Conservation (phyloP, 495 filamentous ascomycete genomes). For the Penicillium bovifimosum region DNA sequence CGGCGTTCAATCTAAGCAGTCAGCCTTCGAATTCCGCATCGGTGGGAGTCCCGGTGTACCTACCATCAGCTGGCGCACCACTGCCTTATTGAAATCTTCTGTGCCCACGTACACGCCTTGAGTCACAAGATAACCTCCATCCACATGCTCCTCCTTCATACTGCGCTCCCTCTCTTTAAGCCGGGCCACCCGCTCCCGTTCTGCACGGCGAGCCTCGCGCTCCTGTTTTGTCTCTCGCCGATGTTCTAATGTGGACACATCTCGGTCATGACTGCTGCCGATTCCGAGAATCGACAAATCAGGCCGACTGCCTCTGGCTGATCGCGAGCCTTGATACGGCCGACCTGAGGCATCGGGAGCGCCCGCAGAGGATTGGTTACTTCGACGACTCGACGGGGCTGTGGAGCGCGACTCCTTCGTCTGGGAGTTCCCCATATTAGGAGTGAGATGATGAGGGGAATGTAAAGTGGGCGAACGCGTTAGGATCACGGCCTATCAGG, state of each 20-base stretch:
- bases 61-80: slow-evolving; percentile 92
- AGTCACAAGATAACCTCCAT: slow-evolving; percentile 92
- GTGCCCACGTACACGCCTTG: slow-evolving; percentile 86
- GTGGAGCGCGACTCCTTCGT: slow-evolving; percentile 52
- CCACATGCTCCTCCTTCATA: slow-evolving; percentile 86
- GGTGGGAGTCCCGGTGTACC: slow-evolving; percentile 12
- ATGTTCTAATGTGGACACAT: slow-evolving; percentile 43
- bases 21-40: slow-evolving; percentile 5
- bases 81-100: slow-evolving; percentile 87
- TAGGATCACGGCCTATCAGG: slow-evolving; percentile 12
- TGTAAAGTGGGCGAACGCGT: background rate
- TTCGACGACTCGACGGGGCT: slow-evolving; percentile 26
- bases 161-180: slow-evolving; percentile 84
- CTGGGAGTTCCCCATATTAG: slow-evolving; percentile 54
- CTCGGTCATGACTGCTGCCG: slow-evolving; percentile 38
- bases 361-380: slow-evolving; percentile 33
- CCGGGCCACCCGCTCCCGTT: slow-evolving; percentile 69
- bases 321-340: slow-evolving; percentile 39
- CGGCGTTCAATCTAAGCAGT: slow-evolving; percentile 75
- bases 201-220: slow-evolving; percentile 75
- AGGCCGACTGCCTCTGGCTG: slow-evolving; percentile 47
- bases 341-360: slow-evolving; percentile 32
- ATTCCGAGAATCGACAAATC: slow-evolving; percentile 55
- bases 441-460: slow-evolving; percentile 2
- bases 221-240: slow-evolving; percentile 87